Conservation (phyloP, 441 rosid species). For the Mallotus repandus region DNA sequence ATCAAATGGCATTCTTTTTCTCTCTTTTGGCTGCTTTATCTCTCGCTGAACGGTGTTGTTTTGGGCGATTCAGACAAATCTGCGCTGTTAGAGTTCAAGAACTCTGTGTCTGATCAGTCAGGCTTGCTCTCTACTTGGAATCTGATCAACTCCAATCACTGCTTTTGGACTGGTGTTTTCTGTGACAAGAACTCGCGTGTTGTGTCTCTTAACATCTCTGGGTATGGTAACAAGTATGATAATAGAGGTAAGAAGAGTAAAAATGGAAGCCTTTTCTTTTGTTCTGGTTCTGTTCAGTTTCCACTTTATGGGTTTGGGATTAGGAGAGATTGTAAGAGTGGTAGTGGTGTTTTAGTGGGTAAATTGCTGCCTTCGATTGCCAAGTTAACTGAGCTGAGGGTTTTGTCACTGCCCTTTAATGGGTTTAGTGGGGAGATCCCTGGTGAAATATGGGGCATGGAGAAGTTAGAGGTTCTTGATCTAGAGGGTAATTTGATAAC, state of each 20-base stretch:
- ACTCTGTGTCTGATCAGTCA: constrained; percentile 55
- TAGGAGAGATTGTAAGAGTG: constrained; percentile 48
- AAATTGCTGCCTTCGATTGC: constrained; percentile 48
- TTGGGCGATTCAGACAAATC: constrained; percentile 55
- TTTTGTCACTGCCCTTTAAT: constrained; percentile 71
- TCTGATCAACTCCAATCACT: constrained; percentile 39
- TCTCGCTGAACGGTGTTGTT: constrained; percentile 26
- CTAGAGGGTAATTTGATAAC: constrained; percentile 54
- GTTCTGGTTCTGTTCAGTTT: constrained; percentile 38
- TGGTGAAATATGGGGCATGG: constrained; percentile 55
- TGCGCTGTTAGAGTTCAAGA: constrained; percentile 66
- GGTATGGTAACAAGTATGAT: constrained; percentile 24
- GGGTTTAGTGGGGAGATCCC: constrained; percentile 61
- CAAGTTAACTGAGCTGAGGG: constrained; percentile 53
- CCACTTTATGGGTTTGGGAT: constrained; percentile 51
- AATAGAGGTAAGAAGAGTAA: constrained; percentile 29
- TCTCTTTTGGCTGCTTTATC: constrained; percentile 25
- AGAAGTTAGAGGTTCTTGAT: constrained; percentile 65
- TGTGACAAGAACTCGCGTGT: constrained; percentile 59
- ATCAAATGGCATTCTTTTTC: constrained; percentile 37
- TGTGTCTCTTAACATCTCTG: constrained; percentile 60
- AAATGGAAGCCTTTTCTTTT: constrained; percentile 29
- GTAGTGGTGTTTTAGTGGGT: constrained; percentile 47
- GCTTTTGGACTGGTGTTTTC: constrained; percentile 65
- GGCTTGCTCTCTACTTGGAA: constrained; percentile 68